These are phyloP conservation scores for Penicillium sp. DNA, from an alignment of 2,329 filamentous ascomycete species.

Conservation along the genomic window DNA sequence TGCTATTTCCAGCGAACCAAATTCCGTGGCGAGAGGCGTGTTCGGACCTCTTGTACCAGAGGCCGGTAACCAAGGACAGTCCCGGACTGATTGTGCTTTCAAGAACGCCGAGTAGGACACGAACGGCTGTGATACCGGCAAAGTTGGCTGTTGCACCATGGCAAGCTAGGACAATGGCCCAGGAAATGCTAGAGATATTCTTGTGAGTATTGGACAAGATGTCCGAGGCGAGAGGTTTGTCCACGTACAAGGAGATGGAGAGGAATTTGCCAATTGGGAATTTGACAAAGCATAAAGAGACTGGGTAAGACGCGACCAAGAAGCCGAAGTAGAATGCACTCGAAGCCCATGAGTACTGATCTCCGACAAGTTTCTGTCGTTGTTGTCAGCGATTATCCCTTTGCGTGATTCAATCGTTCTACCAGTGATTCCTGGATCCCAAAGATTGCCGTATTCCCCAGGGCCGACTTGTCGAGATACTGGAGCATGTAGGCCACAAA, in stretches of 20 bases:
- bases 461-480: neutral
- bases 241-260: neutral
- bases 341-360: constrained; percentile 3
- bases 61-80: constrained; percentile 13
- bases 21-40: constrained; percentile 20
- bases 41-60: constrained; percentile 16
- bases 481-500: constrained; percentile 2
- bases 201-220: too few relatives aligned
- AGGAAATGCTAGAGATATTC: neutral
- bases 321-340: constrained; percentile 7
- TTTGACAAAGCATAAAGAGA: constrained; percentile 2
- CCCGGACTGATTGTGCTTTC: constrained; percentile 7
- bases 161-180: neutral
- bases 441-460: constrained; percentile 1
- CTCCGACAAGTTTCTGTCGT: neutral
- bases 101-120: neutral
- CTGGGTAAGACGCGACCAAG: neutral
- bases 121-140: constrained; percentile 8
- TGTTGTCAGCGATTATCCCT: neutral
- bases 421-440: constrained; percentile 2
- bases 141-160: constrained; percentile 2
- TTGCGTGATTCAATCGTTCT: neutral
- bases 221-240: neutral
- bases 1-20: constrained; percentile 23
- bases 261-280: constrained; percentile 2